These are phyloP conservation scores for Perkinsus olseni DNA, from an alignment of 169 alveolate genomes.

Conservation along the genomic window DNA sequence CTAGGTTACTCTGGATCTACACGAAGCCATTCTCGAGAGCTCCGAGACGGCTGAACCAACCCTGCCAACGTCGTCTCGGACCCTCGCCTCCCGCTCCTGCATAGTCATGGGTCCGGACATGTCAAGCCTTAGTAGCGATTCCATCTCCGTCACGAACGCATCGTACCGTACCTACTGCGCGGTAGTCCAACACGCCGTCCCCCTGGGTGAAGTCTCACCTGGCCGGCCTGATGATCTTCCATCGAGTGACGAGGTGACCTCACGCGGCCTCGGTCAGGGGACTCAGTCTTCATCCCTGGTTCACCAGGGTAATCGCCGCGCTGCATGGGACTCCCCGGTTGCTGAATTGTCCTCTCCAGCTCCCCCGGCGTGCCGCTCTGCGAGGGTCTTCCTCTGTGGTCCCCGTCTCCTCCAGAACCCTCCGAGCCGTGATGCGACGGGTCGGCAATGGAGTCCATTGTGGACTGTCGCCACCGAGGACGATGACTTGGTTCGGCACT, in stretches of 20 bases:
- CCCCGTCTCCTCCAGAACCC: no score
- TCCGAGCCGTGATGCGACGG: no score
- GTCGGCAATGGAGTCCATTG: no score
- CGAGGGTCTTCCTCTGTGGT: not conserved
- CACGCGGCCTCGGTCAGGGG: no score
- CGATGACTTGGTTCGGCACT: not conserved
- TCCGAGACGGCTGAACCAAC: not conserved
- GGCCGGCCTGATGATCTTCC: not conserved
- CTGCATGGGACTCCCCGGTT: no score
- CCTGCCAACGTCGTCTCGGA: not conserved
- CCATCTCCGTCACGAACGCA: not conserved
- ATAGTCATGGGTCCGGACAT: not conserved
- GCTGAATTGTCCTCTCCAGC: no score
- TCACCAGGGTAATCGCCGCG: no score
- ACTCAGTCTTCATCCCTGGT: no score
- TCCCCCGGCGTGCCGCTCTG: no score
- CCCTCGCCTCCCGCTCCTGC: not conserved
- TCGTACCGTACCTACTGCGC: not conserved
- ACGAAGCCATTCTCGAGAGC: not conserved
- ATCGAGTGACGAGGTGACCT: no score
- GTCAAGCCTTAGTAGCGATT: not conserved
- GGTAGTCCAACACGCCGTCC: not conserved
- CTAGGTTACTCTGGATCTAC: not conserved
- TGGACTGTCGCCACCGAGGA: not conserved
- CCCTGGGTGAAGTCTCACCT: not conserved